phyloP scores from a whole-genome alignment of 805 yeast genomes.

The Lipomyces sp. region DNA sequence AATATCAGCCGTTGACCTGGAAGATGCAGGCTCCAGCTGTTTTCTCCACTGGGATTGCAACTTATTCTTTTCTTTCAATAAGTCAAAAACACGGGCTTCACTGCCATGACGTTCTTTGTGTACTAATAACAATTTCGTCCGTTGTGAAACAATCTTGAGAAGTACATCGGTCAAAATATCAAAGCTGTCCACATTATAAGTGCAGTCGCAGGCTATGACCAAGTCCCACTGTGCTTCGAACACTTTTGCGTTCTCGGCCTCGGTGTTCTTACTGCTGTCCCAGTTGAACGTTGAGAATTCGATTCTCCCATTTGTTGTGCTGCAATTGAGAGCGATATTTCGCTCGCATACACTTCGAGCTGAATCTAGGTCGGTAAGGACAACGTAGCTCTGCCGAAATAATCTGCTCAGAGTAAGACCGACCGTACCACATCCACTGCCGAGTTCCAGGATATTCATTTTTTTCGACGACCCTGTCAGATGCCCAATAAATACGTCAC shows the following conservation, averaged over 20 bases:
- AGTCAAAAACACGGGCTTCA: conserved; percentile 28
- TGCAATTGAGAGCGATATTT: conserved; percentile 44
- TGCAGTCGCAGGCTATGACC: conserved; percentile 51
- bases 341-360: conserved; percentile 47
- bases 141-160: conserved; percentile 15
- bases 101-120: conserved; percentile 44
- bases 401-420: conserved; percentile 45
- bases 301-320: conserved; percentile 21
- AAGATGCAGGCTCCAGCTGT: conserved; percentile 13
- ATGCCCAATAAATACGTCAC: conserved; percentile 1
- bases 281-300: conserved; percentile 49
- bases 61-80: conserved; percentile 27
- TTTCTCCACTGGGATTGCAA: conserved; percentile 16
- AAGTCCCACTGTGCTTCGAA: conserved; percentile 48
- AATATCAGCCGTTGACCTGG: conserved; percentile 18
- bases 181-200: conserved; percentile 51
- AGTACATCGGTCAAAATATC: conserved; percentile 46
- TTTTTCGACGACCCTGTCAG: background rate
- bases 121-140: conserved; percentile 42
- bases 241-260: conserved; percentile 28
- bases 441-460: conserved; percentile 47
- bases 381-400: conserved; percentile 35
- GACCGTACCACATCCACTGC: conserved; percentile 53
- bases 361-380: conserved; percentile 49
- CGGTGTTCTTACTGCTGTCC: conserved; percentile 41